Conservation (phyloP, 2,329 filamentous ascomycete genomes). For the Colletotrichum agaves region DNA sequence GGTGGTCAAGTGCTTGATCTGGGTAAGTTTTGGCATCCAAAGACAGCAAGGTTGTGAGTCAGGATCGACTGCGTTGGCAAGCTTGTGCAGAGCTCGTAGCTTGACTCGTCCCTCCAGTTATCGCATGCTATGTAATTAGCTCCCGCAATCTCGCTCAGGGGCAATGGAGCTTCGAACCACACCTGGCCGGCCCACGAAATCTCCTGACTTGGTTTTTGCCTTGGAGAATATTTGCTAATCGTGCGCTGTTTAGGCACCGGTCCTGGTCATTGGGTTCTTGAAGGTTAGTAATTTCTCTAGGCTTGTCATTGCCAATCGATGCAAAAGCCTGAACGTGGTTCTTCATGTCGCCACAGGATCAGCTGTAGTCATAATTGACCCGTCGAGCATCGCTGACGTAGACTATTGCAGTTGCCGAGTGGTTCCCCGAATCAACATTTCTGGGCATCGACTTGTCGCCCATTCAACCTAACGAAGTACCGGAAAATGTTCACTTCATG, state of each 20-base stretch:
- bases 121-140: not conserved
- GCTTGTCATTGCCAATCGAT: not conserved
- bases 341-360: not conserved
- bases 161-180: not conserved
- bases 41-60: not conserved
- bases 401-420: conserved; percentile 55
- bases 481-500: conserved; percentile 61
- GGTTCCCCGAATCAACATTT: conserved; percentile 55
- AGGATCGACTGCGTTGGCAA: not conserved
- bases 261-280: conserved; percentile 62
- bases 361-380: not conserved
- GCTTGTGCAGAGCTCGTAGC: not conserved
- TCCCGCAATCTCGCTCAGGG: not conserved
- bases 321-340: not conserved
- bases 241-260: conserved; percentile 54
- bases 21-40: conserved; percentile 47
- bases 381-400: conserved; percentile 31
- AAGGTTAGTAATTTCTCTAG: conserved; percentile 52
- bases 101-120: too few relatives aligned
- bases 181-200: not conserved
- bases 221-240: conserved; percentile 32
- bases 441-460: conserved; percentile 63
- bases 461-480: conserved; percentile 63
- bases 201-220: not conserved
- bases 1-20: conserved; percentile 60